These are phyloP conservation scores for Cymbopogon citratus DNA, from an alignment of 176 grass and related monocot genomes.

Conservation along the genomic window DNA sequence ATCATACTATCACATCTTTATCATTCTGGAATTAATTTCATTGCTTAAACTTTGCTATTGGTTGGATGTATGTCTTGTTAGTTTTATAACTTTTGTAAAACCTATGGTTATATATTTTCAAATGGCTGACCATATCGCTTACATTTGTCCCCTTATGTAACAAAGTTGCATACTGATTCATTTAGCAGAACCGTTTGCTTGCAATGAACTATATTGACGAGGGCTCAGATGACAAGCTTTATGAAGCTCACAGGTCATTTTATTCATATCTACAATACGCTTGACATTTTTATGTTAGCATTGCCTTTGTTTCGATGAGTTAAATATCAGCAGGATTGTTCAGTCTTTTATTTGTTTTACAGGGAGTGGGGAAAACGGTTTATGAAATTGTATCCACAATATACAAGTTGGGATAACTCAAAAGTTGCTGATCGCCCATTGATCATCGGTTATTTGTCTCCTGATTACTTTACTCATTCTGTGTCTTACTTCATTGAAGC, in stretches of 20 bases:
- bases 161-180: constrained; percentile 24
- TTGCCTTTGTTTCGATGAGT: not conserved
- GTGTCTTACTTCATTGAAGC: constrained; percentile 99
- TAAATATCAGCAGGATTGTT: not conserved
- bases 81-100: no score
- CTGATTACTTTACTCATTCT: constrained; percentile 99
- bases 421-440: constrained; percentile 77
- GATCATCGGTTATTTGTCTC: constrained; percentile 85
- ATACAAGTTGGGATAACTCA: constrained; percentile 87
- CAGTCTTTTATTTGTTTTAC: constrained; percentile 33
- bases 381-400: constrained; percentile 75
- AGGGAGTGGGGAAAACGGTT: constrained; percentile 97
- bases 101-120: not conserved
- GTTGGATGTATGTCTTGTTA: not conserved
- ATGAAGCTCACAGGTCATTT: constrained; percentile 87
- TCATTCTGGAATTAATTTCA: not conserved
- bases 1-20: not conserved
- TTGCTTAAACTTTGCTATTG: constrained; percentile 1
- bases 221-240: constrained; percentile 86
- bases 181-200: constrained; percentile 90
- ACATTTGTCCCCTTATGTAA: not conserved
- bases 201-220: constrained; percentile 98
- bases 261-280: constrained; percentile 9
- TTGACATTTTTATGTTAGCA: constrained; percentile 9
- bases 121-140: constrained; percentile 2